Evolutionary conservation across 2,329 filamentous ascomycete species (phyloP).

Genomic region (Paecilomyces sp.): DNA sequence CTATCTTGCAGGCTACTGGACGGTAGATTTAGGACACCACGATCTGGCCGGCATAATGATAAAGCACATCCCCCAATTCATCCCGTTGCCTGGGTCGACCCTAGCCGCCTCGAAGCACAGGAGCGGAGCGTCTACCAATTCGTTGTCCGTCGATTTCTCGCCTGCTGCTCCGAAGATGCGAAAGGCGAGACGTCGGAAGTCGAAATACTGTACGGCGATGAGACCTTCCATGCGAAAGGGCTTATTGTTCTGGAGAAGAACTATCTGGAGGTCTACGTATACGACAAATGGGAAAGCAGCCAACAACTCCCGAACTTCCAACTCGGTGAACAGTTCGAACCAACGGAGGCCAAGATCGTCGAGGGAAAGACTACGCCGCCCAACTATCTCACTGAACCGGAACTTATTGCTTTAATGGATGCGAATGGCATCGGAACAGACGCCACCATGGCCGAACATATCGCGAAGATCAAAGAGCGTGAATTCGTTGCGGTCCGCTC

Average conservation of each 20-base stretch:
- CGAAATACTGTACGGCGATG: conserved; percentile 74
- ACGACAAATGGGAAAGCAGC: conserved; percentile 92
- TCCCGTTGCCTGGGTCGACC: conserved; percentile 75
- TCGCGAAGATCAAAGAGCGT: conserved; percentile 86
- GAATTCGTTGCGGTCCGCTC: conserved; percentile 70
- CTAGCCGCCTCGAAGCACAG: conserved; percentile 51
- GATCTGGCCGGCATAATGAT: conserved; percentile 82
- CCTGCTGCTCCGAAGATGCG: conserved; percentile 92
- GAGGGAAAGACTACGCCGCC: conserved; percentile 87
- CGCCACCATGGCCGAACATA: conserved; percentile 98
- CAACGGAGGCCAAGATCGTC: conserved; percentile 78
- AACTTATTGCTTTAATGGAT: conserved; percentile 95
- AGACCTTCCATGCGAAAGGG: conserved; percentile 74
- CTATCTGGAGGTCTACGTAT: conserved; percentile 91
- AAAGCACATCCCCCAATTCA: conserved; percentile 97
- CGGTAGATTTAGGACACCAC: conserved; percentile 72
- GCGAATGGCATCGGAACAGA: conserved; percentile 97
- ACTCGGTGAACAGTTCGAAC: conserved; percentile 74
- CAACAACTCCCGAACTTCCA: conserved; percentile 73
- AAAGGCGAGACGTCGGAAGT: conserved; percentile 79
- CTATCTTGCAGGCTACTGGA: conserved; percentile 49
- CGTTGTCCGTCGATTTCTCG: conserved; percentile 81
- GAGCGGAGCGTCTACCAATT: conserved; percentile 86
- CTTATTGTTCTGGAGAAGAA: conserved; percentile 81
- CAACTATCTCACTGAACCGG: conserved; percentile 84